Conservation (phyloP, 2,329 filamentous ascomycete species). For the Gaeumannomyces sp. region DNA sequence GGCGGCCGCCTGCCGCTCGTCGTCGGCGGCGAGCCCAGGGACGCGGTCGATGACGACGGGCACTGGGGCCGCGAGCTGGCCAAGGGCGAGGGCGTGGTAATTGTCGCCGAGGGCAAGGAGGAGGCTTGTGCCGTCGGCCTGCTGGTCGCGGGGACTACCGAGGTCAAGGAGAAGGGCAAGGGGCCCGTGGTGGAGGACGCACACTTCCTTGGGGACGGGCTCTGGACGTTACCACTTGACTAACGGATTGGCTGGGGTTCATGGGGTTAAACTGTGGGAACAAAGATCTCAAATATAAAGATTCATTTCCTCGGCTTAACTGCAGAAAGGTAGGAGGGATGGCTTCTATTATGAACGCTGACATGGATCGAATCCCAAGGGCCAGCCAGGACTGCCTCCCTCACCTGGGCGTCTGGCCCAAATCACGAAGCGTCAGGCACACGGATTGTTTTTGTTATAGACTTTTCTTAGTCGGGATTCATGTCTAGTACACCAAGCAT, state of each 20-base stretch:
- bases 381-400: too few species aligned
- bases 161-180: constrained; percentile 92
- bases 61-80: constrained; percentile 62
- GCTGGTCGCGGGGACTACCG: constrained; percentile 76
- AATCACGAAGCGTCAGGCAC: too few species aligned
- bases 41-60: constrained; percentile 44
- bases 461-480: too few species aligned
- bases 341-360: too few species aligned
- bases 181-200: constrained; percentile 89
- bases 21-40: constrained; percentile 19
- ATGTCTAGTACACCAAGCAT: too few species aligned
- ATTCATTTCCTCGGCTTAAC: too few species aligned
- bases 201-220: constrained; percentile 88
- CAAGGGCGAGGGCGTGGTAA: constrained; percentile 77
- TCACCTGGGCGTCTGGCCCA: too few species aligned
- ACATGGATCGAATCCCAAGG: too few species aligned
- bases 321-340: too few species aligned
- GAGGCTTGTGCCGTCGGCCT: constrained; percentile 84
- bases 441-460: too few species aligned
- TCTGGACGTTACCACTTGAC: constrained; percentile 69
- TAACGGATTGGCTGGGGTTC: constrained; percentile 20
- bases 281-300: too few species aligned
- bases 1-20: constrained; percentile 71
- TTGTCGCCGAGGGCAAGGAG: constrained; percentile 89
- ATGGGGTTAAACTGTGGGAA: too few species aligned